Evolutionary conservation across 345 rosid species (phyloP), one percentile per base, ranked within the genome.

Genomic region (Ricinus communis): DNA sequence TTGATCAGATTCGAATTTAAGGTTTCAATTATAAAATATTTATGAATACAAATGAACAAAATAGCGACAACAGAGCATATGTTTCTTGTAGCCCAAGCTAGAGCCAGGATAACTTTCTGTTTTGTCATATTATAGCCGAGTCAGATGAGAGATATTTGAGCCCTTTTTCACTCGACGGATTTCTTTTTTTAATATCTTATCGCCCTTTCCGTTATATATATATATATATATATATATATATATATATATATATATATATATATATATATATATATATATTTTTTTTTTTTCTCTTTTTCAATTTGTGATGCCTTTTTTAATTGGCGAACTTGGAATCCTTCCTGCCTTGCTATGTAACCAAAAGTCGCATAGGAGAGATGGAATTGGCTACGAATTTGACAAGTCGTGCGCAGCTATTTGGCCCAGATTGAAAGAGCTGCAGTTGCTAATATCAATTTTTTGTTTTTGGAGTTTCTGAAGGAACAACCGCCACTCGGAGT

Each of bases 1-100:
- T 38, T 38, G 43, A 38, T 38, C 43, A 38, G n/a, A n/a, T n/a
- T n/a, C n/a, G n/a, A n/a, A n/a, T n/a, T n/a, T n/a, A n/a, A n/a
- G n/a, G n/a, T n/a, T n/a, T n/a, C n/a, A n/a, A n/a, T n/a, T n/a
- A n/a, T n/a, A n/a, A n/a, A n/a, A n/a, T n/a, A n/a, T n/a, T n/a
- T n/a, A n/a, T n/a, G n/a, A n/a, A n/a, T n/a, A n/a, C n/a, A n/a
- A n/a, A n/a, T 33, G 38, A 56, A 56, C 27, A 25, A 55, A 27
- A 25, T 54, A 24, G 31, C 22, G 30, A 54, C 14, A 1, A 13
- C 36, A 7, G 7, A 41, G 10, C 14, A n/a, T 0, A 0, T 15
- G 21, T 67, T 52, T 21, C 71, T 52, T 67, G 60, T 22, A 36
- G 14, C 24, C 13, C 61, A 67, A 53, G 71, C 5, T 58, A 53